Evolutionary conservation across 257 asterid genomes (phyloP).

Genomic region (Ballota nigra): DNA sequence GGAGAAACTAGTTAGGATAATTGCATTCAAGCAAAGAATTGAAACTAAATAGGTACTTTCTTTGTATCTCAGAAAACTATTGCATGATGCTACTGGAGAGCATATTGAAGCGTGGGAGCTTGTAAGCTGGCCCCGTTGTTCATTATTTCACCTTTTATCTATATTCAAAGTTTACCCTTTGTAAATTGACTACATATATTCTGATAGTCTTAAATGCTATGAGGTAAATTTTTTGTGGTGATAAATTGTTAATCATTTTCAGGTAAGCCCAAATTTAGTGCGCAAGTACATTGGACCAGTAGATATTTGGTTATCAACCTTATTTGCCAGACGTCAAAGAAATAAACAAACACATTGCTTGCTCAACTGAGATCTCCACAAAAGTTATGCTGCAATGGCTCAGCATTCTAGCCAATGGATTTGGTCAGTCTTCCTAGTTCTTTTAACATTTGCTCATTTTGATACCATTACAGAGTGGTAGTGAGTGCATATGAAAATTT

Average conservation of each 20-base stretch:
- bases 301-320: constrained; percentile 73
- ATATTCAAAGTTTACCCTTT: neutral
- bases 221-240: neutral
- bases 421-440: constrained; percentile 48
- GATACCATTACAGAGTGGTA: neutral
- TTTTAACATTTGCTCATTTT: neutral
- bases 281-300: constrained; percentile 84
- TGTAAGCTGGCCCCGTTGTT: constrained; percentile 44
- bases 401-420: constrained; percentile 92
- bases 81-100: constrained; percentile 35
- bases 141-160: neutral
- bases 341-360: constrained; percentile 42
- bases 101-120: constrained; percentile 82
- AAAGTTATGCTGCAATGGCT: constrained; percentile 84
- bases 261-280: constrained; percentile 69
- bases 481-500: neutral
- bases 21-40: neutral
- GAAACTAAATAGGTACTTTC: constrained; percentile 24
- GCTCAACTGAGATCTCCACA: constrained; percentile 57
- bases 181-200: neutral
- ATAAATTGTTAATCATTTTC: constrained; percentile 14
- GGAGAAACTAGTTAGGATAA: neutral
- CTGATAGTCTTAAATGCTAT: neutral
- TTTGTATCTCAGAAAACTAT: constrained; percentile 46
- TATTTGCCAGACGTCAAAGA: constrained; percentile 24